Percentiles rank a stretch among this genome's conserved stretches.
Evolutionary conservation across 2,329 filamentous ascomycete genomes (phyloP).

Genomic region (Beauveria bassiana): DNA sequence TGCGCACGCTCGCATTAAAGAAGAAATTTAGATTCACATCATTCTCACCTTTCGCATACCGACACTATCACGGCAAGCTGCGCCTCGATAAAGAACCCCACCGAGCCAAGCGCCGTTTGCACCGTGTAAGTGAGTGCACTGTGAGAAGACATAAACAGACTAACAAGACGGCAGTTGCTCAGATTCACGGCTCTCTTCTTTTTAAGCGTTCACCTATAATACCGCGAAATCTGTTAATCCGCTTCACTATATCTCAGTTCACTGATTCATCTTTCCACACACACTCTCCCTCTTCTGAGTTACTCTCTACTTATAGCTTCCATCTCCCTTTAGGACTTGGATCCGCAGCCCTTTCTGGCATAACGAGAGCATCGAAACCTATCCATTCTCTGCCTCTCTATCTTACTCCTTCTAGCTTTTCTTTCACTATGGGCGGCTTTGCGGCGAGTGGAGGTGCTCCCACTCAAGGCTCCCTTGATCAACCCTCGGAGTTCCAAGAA

Average conservation of each 20-base stretch:
- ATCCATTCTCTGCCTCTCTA: too few relatives aligned
- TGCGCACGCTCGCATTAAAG: background rate
- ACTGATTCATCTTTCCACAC: background rate
- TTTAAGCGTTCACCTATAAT: background rate
- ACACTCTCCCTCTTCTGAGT: background rate
- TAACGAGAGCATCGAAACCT: background rate
- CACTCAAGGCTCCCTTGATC: too few relatives aligned
- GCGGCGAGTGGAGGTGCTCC: background rate
- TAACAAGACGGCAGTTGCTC: background rate
- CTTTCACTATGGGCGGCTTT: too few relatives aligned
- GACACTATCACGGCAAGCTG: constrained; percentile 2
- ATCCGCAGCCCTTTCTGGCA: background rate
- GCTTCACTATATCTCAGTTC: background rate
- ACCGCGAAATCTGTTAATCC: background rate
- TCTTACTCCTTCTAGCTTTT: too few relatives aligned
- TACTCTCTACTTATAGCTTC: background rate
- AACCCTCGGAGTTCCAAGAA: too few relatives aligned
- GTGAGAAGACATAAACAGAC: background rate
- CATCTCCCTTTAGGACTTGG: background rate
- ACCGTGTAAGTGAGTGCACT: background rate
- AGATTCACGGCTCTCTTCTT: background rate
- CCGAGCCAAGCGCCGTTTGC: constrained; percentile 1
- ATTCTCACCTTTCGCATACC: background rate
- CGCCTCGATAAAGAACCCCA: background rate
- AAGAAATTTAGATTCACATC: background rate